phyloP scores from a whole-genome alignment of 169 alveolate species.

The Eimeria necatrix region DNA sequence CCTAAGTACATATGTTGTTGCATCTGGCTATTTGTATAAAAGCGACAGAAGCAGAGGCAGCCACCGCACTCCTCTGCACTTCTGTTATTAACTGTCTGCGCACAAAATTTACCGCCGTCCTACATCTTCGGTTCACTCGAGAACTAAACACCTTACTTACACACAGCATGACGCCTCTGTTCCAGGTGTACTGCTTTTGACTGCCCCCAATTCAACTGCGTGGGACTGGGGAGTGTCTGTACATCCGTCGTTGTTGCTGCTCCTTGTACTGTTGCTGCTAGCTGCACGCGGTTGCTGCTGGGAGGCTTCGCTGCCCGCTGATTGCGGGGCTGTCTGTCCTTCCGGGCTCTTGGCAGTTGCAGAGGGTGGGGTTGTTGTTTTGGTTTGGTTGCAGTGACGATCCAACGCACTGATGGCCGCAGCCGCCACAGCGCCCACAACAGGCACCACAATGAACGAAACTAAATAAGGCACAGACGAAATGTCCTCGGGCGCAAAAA shows the following conservation, averaged over 20 bases:
- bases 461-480: slow-evolving; percentile 63
- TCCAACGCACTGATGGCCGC: background rate
- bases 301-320: background rate
- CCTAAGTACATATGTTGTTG: too few species aligned
- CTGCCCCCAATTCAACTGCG: too few species aligned
- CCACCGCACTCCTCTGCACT: too few species aligned
- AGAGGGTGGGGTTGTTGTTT: slow-evolving; percentile 11
- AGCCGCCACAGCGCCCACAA: slow-evolving; percentile 65
- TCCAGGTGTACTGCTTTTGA: too few species aligned
- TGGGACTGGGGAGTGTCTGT: background rate
- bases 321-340: background rate
- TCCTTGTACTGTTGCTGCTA: background rate
- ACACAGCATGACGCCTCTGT: too few species aligned
- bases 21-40: too few species aligned
- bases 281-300: background rate
- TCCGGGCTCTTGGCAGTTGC: background rate
- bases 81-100: too few species aligned
- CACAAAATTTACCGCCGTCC: too few species aligned
- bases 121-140: too few species aligned
- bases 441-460: slow-evolving; percentile 39
- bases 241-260: background rate
- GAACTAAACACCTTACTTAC: too few species aligned
- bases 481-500: slow-evolving; percentile 67
- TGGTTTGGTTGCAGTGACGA: background rate
- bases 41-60: too few species aligned